These are phyloP conservation scores for Ostreobium quekettii DNA, from an alignment of 139 green algal species.

Conservation along the genomic window DNA sequence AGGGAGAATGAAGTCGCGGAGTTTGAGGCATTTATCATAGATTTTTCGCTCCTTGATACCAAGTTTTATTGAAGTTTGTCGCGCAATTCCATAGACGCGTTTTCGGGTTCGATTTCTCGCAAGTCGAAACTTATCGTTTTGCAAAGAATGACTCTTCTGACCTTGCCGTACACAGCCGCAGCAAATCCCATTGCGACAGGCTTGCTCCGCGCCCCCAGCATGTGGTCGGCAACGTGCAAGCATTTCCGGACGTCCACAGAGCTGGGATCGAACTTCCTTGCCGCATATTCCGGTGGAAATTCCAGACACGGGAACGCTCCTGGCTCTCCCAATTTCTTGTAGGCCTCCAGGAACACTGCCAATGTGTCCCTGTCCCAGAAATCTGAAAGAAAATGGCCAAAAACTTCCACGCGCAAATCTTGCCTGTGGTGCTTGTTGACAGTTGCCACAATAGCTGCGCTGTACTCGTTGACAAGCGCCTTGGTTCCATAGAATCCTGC, in stretches of 20 bases:
- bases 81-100: not conserved
- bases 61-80: no score
- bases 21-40: no score
- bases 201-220: not conserved
- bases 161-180: not conserved
- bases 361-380: constrained; percentile 6
- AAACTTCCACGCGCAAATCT: constrained; percentile 6
- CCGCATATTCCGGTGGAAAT: constrained; percentile 1
- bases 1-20: no score
- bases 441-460: constrained; percentile 9
- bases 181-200: not conserved
- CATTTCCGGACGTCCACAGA: constrained; percentile 15
- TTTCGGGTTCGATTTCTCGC: not conserved
- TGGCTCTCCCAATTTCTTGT: not conserved
- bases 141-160: not conserved
- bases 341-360: not conserved
- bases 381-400: constrained; percentile 19
- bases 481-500: constrained; percentile 11
- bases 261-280: not conserved
- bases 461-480: constrained; percentile 12
- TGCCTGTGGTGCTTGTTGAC: constrained; percentile 8
- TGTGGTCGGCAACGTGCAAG: not conserved
- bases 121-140: not conserved
- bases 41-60: no score
- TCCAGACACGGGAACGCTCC: not conserved